A percentile compares a stretch with the other conserved stretches of the same genome.
Conservation (phyloP, 805 yeast genomes). For the Saturnispora gosingensis region DNA sequence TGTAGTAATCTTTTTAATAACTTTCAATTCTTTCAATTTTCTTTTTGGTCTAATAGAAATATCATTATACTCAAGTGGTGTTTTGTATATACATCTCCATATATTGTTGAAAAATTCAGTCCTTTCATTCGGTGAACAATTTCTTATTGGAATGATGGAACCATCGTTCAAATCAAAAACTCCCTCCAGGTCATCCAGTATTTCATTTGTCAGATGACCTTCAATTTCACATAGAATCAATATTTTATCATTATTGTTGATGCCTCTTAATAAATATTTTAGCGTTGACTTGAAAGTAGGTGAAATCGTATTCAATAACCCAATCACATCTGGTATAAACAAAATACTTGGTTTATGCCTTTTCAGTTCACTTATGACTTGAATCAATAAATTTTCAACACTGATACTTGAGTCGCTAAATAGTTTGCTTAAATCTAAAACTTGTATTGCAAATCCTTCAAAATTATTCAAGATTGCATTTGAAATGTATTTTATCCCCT, state of each 20-base stretch:
- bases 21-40: slow-evolving; percentile 33
- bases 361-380: slow-evolving; percentile 76
- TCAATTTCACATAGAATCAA: slow-evolving; percentile 69
- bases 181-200: slow-evolving; percentile 36
- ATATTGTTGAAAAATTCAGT: slow-evolving; percentile 45
- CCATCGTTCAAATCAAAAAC: slow-evolving; percentile 53
- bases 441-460: slow-evolving; percentile 86
- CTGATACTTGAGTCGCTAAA: slow-evolving; percentile 72
- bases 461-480: slow-evolving; percentile 72
- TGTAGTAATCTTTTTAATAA: slow-evolving; percentile 7
- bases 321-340: slow-evolving; percentile 72
- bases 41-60: slow-evolving; percentile 46
- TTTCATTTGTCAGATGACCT: slow-evolving; percentile 10
- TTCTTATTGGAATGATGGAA: slow-evolving; percentile 32
- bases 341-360: slow-evolving; percentile 84
- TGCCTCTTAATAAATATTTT: slow-evolving; percentile 54
- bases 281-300: slow-evolving; percentile 65
- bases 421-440: slow-evolving; percentile 69
- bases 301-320: slow-evolving; percentile 63
- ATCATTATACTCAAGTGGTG: slow-evolving; percentile 67
- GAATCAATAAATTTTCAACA: slow-evolving; percentile 77
- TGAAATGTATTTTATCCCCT: slow-evolving; percentile 80
- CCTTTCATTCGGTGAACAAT: slow-evolving; percentile 42
- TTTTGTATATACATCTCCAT: slow-evolving; percentile 46
- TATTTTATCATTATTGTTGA: slow-evolving; percentile 64